Conservation (phyloP, 768 basidiomycete genomes). For the Pisolithus tinctorius region DNA sequence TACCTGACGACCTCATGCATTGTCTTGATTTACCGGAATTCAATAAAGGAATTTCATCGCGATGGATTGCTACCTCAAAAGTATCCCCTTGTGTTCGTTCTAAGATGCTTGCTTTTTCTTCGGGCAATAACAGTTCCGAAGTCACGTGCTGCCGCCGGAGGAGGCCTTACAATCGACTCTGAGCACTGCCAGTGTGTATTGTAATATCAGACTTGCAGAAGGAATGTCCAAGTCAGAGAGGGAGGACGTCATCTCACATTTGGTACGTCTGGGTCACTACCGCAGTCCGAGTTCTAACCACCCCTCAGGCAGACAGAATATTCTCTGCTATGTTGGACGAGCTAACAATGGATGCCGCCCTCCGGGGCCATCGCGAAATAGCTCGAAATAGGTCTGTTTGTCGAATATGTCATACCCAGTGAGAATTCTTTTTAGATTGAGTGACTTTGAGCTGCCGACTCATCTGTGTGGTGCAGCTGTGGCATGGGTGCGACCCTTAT, state of each 20-base stretch:
- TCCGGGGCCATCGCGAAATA: constrained; percentile 70
- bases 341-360: constrained; percentile 65
- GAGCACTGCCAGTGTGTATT: too few species aligned
- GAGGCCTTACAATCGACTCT: too few species aligned
- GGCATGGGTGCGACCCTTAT: constrained; percentile 18
- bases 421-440: constrained; percentile 14
- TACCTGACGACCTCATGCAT: too few species aligned
- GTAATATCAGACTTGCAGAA: constrained; percentile 1
- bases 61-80: too few species aligned
- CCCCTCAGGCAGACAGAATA: constrained; percentile 26
- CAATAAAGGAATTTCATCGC: too few species aligned
- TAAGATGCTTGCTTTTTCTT: too few species aligned
- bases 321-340: constrained; percentile 66
- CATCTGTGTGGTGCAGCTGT: constrained; percentile 17
- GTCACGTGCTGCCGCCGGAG: too few species aligned
- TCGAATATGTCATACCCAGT: constrained; percentile 65
- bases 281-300: constrained; percentile 8
- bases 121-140: too few species aligned
- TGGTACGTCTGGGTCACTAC: constrained; percentile 32
- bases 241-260: constrained; percentile 42
- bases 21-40: too few species aligned
- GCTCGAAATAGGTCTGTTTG: constrained; percentile 53
- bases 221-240: constrained; percentile 52
- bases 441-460: constrained; percentile 2
- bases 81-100: too few species aligned